A percentile compares a stretch with the other conserved stretches of the same genome.
These are phyloP conservation scores for Scheffersomyces titani DNA, from an alignment of 1,139 yeast species.

Conservation along the genomic window DNA sequence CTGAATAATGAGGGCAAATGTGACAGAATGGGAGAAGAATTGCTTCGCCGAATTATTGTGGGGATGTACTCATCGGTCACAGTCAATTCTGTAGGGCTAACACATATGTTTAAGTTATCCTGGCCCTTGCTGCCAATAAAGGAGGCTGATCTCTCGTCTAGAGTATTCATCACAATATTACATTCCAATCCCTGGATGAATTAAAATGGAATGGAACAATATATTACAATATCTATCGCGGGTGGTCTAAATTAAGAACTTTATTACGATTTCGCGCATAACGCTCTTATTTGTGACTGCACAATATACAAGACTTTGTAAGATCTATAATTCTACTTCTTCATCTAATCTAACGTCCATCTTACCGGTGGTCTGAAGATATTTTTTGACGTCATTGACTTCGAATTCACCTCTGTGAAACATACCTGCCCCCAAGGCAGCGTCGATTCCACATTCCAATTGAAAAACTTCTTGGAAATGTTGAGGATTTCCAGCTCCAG, in stretches of 20 bases:
- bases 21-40: conserved; percentile 26
- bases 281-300: neutral
- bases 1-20: conserved; percentile 22
- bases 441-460: conserved; percentile 77
- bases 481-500: conserved; percentile 92
- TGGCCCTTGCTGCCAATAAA: neutral
- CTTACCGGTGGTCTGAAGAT: conserved; percentile 40
- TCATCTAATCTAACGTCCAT: conserved; percentile 43
- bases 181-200: neutral
- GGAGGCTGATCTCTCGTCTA: neutral
- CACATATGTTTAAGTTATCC: neutral
- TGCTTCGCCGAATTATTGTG: neutral
- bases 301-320: neutral
- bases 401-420: conserved; percentile 93
- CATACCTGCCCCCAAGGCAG: conserved; percentile 98
- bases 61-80: neutral
- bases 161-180: neutral
- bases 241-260: neutral
- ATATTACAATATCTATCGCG: neutral
- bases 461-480: conserved; percentile 88
- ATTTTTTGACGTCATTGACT: conserved; percentile 77
- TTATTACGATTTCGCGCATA: neutral
- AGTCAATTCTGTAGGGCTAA: neutral
- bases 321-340: conserved; percentile 21
- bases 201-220: neutral